Percentiles rank a stretch among this genome's conserved stretches.
phyloP scores from a whole-genome alignment of 805 yeast species.

The Jamesozyma piceae region DNA sequence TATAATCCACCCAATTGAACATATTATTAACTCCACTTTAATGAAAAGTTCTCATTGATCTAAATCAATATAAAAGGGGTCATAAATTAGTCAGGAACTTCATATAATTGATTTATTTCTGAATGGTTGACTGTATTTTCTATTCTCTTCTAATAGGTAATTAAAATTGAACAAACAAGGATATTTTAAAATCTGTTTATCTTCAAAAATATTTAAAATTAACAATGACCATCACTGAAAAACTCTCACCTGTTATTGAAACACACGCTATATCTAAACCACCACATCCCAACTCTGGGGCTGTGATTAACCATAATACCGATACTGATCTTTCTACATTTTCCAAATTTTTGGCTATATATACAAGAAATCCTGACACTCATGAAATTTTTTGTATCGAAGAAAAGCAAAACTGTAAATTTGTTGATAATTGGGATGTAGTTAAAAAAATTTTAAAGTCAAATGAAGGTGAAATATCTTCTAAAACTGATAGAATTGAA shows the following conservation, averaged over 20 bases:
- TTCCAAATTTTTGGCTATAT: constrained; percentile 33
- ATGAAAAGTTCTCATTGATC: too few species aligned
- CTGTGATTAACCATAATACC: constrained; percentile 13
- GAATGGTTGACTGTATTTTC: too few species aligned
- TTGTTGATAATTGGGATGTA: constrained; percentile 25
- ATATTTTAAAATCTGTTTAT: too few species aligned
- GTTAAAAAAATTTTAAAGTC: constrained; percentile 9
- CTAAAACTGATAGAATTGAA: constrained; percentile 7
- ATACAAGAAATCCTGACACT: constrained; percentile 24
- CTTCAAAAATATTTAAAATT: too few species aligned
- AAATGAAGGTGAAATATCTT: constrained; percentile 5
- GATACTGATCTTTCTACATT: constrained; percentile 29
- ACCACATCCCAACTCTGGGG: constrained; percentile 7
- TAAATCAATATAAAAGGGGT: too few species aligned
- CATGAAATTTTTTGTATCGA: constrained; percentile 20
- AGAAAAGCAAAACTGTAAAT: constrained; percentile 28
- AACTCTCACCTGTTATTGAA: constrained; percentile 3
- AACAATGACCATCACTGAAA: constrained; percentile 11
- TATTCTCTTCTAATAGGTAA: too few species aligned
- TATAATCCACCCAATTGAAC: too few species aligned
- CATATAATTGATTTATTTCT: too few species aligned
- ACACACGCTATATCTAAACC: not conserved
- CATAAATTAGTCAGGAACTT: too few species aligned
- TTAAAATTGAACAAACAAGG: too few species aligned
- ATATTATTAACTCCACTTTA: too few species aligned